phyloP scores from a whole-genome alignment of 202 grass and related monocot species.

The Zoysia matrella region DNA sequence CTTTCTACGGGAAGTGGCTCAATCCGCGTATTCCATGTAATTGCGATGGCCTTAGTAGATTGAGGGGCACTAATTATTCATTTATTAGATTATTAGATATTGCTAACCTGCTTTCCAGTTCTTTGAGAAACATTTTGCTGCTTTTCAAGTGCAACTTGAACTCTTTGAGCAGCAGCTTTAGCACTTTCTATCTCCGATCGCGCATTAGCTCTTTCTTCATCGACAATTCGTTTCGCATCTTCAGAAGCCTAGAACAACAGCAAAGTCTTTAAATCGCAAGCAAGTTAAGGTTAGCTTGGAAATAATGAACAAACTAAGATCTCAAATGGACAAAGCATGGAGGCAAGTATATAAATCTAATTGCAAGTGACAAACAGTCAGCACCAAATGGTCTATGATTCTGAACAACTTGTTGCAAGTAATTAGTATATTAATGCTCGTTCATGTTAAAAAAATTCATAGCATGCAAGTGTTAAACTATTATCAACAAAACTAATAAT shows the following conservation, averaged over 20 bases:
- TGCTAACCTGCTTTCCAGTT: conserved; percentile 63
- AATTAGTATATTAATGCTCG: not conserved
- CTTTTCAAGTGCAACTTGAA: conserved; percentile 74
- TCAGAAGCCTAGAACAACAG: conserved; percentile 67
- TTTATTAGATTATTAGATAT: conserved; percentile 8
- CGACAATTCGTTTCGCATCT: conserved; percentile 82
- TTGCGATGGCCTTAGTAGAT: not conserved
- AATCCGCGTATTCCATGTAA: conserved; percentile 24
- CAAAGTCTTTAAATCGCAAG: not conserved
- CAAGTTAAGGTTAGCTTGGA: not conserved
- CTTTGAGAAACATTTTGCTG: conserved; percentile 52
- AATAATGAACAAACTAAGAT: conserved; percentile 14
- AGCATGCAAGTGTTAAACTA: conserved; percentile 1
- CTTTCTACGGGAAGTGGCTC: not conserved
- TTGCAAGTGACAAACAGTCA: not conserved
- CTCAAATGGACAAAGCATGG: not conserved
- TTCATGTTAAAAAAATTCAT: conserved; percentile 43
- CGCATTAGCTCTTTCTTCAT: conserved; percentile 87
- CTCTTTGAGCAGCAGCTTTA: conserved; percentile 69
- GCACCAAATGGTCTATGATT: not conserved
- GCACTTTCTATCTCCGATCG: conserved; percentile 77
- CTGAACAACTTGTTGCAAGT: not conserved
- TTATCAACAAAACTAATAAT: not conserved
- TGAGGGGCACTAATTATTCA: not conserved
- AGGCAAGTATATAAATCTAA: not conserved